A percentile compares a stretch with the other conserved stretches of the same genome.
phyloP scores from a whole-genome alignment of 169 alveolate genomes.

The Plasmodium berghei region DNA sequence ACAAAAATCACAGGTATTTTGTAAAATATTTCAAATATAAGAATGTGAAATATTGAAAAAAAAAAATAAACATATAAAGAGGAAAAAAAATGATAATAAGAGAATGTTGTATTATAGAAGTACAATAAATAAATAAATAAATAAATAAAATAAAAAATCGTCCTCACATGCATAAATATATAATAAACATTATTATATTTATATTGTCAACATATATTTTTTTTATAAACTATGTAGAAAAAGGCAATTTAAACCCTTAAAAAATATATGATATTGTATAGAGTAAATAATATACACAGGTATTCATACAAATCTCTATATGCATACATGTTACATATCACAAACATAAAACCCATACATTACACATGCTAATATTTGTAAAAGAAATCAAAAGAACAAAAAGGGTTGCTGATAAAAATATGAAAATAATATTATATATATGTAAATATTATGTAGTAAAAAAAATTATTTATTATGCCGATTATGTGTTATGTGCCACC shows the following conservation, averaged over 20 bases:
- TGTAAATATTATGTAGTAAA: too few relatives aligned
- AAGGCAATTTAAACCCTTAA: background rate
- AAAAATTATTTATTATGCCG: too few relatives aligned
- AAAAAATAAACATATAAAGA: constrained; percentile 12
- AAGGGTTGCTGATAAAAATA: too few relatives aligned
- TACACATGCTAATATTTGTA: too few relatives aligned
- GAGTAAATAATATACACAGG: background rate
- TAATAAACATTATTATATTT: background rate
- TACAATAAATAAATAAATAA: constrained; percentile 12
- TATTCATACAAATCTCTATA: background rate
- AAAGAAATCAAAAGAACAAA: too few relatives aligned
- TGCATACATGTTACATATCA: background rate
- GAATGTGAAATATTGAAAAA: constrained; percentile 16
- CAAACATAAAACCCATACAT: too few relatives aligned
- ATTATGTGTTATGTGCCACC: too few relatives aligned
- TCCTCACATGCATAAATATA: background rate
- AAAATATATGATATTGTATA: background rate
- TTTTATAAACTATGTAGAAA: background rate
- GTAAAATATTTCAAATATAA: constrained; percentile 52
- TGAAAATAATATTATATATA: too few relatives aligned
- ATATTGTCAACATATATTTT: too few relatives aligned
- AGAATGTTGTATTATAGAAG: constrained; percentile 20
- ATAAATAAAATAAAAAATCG: background rate
- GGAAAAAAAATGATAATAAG: constrained; percentile 19
- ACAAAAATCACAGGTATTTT: constrained; percentile 32